Evolutionary conservation across 768 basidiomycete species (phyloP).

Genomic region (Xanthoconium stramineum): DNA sequence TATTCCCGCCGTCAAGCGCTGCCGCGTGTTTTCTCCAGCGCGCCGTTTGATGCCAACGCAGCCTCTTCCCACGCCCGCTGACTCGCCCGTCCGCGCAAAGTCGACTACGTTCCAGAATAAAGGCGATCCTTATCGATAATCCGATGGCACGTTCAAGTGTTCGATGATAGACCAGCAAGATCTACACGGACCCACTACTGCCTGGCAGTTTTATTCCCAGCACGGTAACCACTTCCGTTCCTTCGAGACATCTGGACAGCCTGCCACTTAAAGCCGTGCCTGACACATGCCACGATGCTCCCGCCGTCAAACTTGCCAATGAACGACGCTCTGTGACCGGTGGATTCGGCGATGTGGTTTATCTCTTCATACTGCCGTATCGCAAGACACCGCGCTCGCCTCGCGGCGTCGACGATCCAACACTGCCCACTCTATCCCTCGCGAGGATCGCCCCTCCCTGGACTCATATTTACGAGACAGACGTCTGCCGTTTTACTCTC

Average conservation of each 20-base stretch:
- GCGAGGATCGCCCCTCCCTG: constrained; percentile 8
- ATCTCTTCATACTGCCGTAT: background rate
- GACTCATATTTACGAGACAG: constrained; percentile 10
- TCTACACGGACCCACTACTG: too few relatives aligned
- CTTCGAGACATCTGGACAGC: background rate
- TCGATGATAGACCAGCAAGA: too few relatives aligned
- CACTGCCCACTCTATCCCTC: constrained; percentile 3
- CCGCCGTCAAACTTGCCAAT: background rate
- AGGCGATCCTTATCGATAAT: constrained; percentile 15
- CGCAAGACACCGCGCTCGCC: background rate
- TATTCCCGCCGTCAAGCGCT: constrained; percentile 10
- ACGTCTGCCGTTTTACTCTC: background rate
- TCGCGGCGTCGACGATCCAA: constrained; percentile 15
- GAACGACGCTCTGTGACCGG: background rate
- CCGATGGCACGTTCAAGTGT: background rate
- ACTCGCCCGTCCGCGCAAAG: background rate
- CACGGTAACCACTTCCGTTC: background rate
- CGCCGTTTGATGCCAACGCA: background rate
- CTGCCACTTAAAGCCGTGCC: constrained; percentile 3
- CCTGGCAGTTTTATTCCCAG: too few relatives aligned
- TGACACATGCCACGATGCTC: constrained; percentile 5
- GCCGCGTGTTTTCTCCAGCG: constrained; percentile 22
- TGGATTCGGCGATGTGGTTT: background rate
- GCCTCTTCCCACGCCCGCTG: background rate
- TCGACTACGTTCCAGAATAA: constrained; percentile 4